Conservation (phyloP, 441 rosid species). For the Euphorbia corollata region DNA sequence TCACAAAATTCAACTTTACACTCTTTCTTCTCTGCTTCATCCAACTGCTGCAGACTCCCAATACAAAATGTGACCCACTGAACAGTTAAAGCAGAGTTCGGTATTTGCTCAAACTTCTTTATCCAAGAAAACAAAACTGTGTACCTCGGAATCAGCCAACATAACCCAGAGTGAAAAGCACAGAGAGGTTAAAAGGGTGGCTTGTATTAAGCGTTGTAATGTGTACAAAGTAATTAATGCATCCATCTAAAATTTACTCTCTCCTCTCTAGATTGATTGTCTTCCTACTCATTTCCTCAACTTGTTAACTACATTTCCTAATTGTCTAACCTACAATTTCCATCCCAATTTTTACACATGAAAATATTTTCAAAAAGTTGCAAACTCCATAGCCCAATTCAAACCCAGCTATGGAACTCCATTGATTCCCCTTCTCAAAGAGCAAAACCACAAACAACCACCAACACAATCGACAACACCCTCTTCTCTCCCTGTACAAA, state of each 20-base stretch:
- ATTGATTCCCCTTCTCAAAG: not conserved
- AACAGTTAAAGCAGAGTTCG: not conserved
- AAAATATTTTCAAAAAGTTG: conserved; percentile 5
- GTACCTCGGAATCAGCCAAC: conserved; percentile 1
- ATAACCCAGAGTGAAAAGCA: not conserved
- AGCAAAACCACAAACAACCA: conserved; percentile 11
- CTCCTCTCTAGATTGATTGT: not conserved
- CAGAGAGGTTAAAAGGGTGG: conserved; percentile 15
- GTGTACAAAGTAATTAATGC: conserved; percentile 31
- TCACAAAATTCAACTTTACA: not conserved
- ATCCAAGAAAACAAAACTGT: not conserved
- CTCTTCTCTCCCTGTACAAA: conserved; percentile 28
- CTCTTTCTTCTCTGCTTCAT: not conserved
- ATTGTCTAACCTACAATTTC: conserved; percentile 19
- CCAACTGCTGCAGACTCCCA: not conserved
- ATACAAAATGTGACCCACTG: not conserved
- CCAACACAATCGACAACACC: conserved; percentile 16
- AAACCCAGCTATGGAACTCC: conserved; percentile 7
- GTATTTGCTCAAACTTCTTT: not conserved
- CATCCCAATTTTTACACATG: conserved; percentile 17
- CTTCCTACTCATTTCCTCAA: conserved; percentile 18
- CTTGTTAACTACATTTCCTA: conserved; percentile 19
- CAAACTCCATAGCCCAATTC: conserved; percentile 10
- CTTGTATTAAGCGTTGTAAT: conserved; percentile 30
- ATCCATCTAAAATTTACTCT: conserved; percentile 20